Percentiles rank a stretch among this genome's conserved stretches.
Conservation (phyloP, 208 protist species). For the Phytomonas francai region DNA sequence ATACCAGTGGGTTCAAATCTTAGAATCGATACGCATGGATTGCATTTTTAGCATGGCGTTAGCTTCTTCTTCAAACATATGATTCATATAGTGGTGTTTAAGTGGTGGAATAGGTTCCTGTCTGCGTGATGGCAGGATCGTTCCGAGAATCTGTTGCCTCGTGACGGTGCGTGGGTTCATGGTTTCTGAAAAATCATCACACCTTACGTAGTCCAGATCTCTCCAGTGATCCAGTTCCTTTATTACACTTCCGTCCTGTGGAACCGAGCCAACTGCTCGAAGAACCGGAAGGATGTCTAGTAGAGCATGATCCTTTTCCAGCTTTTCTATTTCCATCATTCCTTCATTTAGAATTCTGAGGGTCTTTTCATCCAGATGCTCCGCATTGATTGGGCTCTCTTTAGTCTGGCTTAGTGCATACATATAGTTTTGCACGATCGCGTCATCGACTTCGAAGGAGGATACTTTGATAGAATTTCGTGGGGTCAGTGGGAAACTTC, state of each 20-base stretch:
- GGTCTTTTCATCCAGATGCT: constrained; percentile 16
- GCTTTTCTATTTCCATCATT: constrained; percentile 28
- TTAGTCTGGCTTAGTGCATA: constrained; percentile 14
- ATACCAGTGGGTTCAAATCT: neutral
- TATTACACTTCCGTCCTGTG: constrained; percentile 32
- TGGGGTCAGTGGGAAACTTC: constrained; percentile 81
- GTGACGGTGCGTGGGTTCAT: constrained; percentile 55
- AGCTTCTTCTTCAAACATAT: constrained; percentile 41
- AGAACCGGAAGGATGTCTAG: constrained; percentile 71
- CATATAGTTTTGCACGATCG: constrained; percentile 37
- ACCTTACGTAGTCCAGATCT: constrained; percentile 50
- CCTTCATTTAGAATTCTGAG: constrained; percentile 23
- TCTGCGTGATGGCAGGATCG: constrained; percentile 23
- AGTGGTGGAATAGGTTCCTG: constrained; percentile 38
- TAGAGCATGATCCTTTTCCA: constrained; percentile 43
- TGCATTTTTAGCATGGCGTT: constrained; percentile 27
- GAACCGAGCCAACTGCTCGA: constrained; percentile 34
- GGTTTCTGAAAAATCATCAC: constrained; percentile 74
- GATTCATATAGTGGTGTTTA: constrained; percentile 40
- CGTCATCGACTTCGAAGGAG: constrained; percentile 48
- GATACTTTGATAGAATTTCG: constrained; percentile 67
- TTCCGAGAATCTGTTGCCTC: constrained; percentile 42
- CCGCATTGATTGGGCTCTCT: constrained; percentile 12
- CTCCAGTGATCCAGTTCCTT: constrained; percentile 80
- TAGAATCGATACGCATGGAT: neutral